Base-by-base conservation (phyloP, 495 filamentous ascomycete genomes). In the Tuber melanosporum region DNA sequence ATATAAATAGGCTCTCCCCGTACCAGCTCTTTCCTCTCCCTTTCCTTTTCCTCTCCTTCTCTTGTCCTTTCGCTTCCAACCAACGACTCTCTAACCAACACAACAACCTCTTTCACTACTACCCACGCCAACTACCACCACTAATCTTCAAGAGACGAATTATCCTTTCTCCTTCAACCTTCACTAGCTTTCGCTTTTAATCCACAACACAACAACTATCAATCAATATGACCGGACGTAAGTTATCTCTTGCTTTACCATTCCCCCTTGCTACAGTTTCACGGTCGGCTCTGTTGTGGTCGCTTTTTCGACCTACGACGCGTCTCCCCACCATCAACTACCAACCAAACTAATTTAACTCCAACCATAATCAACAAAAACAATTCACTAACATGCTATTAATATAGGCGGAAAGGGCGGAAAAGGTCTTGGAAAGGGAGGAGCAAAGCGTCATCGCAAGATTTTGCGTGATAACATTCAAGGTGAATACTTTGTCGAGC, bases 401-500 rank as follows among this genome's bases (percentile, higher is more conserved):
- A 81, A 52, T 76, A 85, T 83, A 93, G 93, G 93, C 86, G 93
- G 93, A 85, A 97, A 97, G 88, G 94, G 94, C 86, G 94, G 94
- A 86, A 98, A 98, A 88, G 94, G 94, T 85, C 94, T 97, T 83
- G 94, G 95, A 82, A 91, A 91, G 88, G 89, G 89, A 75, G 89
- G 89, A 82, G 89, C 89, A 88, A 98, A 98, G 92, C 94, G 94
- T 87, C 94, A 97, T 87, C 92, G 95, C 83, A 99, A 98, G 92
- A 98, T 99, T 88, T 90, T 99, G 85, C 93, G 95, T 85, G 95
- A 98, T 91, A 98, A 98, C 91, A 97, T 98, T 86, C 95, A 98
- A 85, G 80, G 79, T 80, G 70, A 41, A 49, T 81, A 52, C 77
- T 57, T 74, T 71, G 69, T 76, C 77, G 84, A 86, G 73, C 72